Conservation (phyloP, 169 alveolate species). For the Pseudocohnilembus persalinus region DNA sequence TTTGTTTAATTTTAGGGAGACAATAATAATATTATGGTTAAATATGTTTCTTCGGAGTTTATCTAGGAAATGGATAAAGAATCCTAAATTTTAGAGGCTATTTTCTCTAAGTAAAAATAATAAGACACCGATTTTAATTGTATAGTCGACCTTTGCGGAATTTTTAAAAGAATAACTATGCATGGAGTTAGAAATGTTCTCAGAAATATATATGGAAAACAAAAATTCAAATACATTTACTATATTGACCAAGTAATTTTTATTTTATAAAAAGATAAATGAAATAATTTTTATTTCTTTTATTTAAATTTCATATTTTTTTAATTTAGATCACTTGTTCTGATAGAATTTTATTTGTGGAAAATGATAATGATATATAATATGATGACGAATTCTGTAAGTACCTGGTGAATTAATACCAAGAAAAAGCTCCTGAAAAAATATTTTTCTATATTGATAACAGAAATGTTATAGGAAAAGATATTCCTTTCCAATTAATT, state of each 20-base stretch:
- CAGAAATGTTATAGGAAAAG: constrained; percentile 11
- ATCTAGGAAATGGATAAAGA: background rate
- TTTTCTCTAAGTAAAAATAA: background rate
- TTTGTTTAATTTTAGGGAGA: constrained; percentile 2
- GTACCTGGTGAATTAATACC: background rate
- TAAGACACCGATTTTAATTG: background rate
- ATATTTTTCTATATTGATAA: constrained; percentile 1
- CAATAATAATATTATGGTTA: background rate
- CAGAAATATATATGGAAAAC: background rate
- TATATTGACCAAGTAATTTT: background rate
- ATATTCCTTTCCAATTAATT: background rate
- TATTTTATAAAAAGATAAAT: too few species aligned
- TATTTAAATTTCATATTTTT: too few species aligned
- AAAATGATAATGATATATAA: constrained; percentile 2
- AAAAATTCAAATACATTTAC: background rate
- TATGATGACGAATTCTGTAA: constrained; percentile 2
- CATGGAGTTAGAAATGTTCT: background rate
- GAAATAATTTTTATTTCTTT: too few species aligned
- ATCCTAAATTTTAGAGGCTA: background rate
- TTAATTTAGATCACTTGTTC: too few species aligned
- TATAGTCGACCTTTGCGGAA: background rate
- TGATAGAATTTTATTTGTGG: background rate
- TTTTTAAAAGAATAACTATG: background rate
- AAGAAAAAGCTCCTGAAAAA: background rate
- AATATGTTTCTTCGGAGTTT: background rate